phyloP scores from a whole-genome alignment of 176 grass and related monocot species.

The Zoysia japonica region DNA sequence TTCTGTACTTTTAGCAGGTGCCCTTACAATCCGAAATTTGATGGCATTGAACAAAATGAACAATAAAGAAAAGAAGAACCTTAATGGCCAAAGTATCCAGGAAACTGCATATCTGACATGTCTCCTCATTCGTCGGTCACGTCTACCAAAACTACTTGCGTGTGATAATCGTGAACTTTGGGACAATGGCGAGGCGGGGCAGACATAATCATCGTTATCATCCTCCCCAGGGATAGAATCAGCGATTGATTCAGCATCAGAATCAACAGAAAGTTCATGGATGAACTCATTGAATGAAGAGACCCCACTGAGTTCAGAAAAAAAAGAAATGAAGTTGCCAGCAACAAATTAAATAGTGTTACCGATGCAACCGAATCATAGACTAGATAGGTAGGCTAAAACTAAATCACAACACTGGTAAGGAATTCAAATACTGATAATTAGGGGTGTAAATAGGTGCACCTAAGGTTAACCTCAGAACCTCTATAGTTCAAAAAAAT shows the following conservation, averaged over 20 bases:
- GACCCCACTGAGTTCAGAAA: slow-evolving; percentile 61
- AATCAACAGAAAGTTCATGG: slow-evolving; percentile 85
- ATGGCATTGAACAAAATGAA: slow-evolving; percentile 60
- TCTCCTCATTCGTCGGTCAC: slow-evolving; percentile 61
- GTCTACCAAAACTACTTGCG: slow-evolving; percentile 63
- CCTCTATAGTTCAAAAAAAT: too few species aligned
- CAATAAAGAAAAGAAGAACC: slow-evolving; percentile 56
- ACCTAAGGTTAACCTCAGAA: too few species aligned
- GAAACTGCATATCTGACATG: slow-evolving; percentile 66
- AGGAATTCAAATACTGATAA: neutral
- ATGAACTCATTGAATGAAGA: slow-evolving; percentile 97
- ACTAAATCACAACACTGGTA: neutral
- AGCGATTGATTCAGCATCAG: slow-evolving; percentile 57
- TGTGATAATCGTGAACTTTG: slow-evolving; percentile 76
- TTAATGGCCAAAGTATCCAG: slow-evolving; percentile 86
- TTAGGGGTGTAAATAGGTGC: too few species aligned
- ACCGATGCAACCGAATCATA: slow-evolving; percentile 8
- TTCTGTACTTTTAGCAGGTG: slow-evolving; percentile 40
- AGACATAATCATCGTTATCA: slow-evolving; percentile 68
- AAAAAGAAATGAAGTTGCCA: slow-evolving; percentile 21
- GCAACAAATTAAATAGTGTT: slow-evolving; percentile 14
- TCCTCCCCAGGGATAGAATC: slow-evolving; percentile 75
- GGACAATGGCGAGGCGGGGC: slow-evolving; percentile 70
- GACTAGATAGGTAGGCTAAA: neutral
- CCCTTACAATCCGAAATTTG: slow-evolving; percentile 46